phyloP scores from a whole-genome alignment of 1,284 basidiomycete genomes.

The Crepidotus sp. region DNA sequence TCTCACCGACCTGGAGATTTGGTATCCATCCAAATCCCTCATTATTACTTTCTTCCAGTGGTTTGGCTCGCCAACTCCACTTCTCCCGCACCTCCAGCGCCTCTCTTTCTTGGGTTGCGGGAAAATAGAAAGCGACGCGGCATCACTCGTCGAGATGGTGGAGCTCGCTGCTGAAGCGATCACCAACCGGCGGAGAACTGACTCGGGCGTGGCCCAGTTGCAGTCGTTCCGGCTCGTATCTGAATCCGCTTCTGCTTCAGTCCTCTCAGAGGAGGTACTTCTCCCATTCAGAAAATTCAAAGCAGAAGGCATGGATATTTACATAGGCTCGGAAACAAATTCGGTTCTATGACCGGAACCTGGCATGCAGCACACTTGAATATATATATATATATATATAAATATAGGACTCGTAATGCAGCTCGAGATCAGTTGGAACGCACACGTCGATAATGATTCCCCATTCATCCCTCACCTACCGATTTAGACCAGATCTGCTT shows the following conservation, averaged over 20 bases:
- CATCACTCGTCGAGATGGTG: neutral
- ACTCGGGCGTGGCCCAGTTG: neutral
- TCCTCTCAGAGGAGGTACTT: neutral
- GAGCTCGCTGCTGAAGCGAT: neutral
- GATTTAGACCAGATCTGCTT: constrained; percentile 20
- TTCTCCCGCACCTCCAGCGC: neutral
- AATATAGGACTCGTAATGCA: no score
- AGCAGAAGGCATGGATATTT: neutral
- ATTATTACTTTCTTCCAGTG: neutral
- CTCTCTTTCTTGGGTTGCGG: neutral
- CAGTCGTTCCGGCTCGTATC: neutral
- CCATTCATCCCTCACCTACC: no score
- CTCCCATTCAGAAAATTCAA: constrained; percentile 1
- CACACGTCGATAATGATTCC: no score
- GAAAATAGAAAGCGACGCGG: neutral
- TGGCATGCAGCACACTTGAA: neutral
- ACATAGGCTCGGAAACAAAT: neutral
- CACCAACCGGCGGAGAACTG: neutral
- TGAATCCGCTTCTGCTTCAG: neutral
- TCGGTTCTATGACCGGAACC: neutral
- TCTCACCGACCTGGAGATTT: neutral
- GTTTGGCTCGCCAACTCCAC: neutral
- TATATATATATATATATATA: no score
- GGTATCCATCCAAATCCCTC: neutral
- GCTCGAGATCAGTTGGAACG: no score